Conservation (phyloP, 495 filamentous ascomycete species). For the Penicillium goetzii region DNA sequence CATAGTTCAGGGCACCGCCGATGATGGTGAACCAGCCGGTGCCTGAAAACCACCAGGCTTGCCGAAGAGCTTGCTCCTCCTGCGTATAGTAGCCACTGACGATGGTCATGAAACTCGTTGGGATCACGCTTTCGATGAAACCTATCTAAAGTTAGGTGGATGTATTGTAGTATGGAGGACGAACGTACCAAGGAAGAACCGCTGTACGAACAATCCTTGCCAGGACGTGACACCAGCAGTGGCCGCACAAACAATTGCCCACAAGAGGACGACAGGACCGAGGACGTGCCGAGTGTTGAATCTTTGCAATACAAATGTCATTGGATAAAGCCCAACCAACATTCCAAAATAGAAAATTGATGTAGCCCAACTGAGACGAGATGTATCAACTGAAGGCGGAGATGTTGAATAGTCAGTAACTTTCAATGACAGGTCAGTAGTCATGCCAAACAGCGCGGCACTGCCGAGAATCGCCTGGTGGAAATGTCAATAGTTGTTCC, state of each 20-base stretch:
- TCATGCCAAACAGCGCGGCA: slow-evolving; percentile 76
- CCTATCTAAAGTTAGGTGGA: slow-evolving; percentile 37
- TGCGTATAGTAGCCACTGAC: slow-evolving; percentile 69
- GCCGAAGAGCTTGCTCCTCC: slow-evolving; percentile 65
- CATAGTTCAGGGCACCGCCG: slow-evolving; percentile 69
- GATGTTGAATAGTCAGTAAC: slow-evolving; percentile 55
- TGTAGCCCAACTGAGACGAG: slow-evolving; percentile 72
- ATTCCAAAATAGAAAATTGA: slow-evolving; percentile 82
- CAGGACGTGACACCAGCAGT: slow-evolving; percentile 68
- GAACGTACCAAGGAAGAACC: slow-evolving; percentile 64
- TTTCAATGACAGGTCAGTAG: slow-evolving; percentile 61
- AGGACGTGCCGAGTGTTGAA: slow-evolving; percentile 66
- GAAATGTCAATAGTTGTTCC: slow-evolving; percentile 2
- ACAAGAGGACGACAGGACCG: slow-evolving; percentile 65
- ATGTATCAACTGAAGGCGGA: slow-evolving; percentile 61
- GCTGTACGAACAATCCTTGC: slow-evolving; percentile 67
- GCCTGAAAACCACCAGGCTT: slow-evolving; percentile 71
- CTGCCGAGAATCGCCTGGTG: slow-evolving; percentile 69
- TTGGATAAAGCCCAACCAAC: slow-evolving; percentile 72
- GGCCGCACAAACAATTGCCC: slow-evolving; percentile 68
- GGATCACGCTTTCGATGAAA: slow-evolving; percentile 68
- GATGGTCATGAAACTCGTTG: slow-evolving; percentile 70
- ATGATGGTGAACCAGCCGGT: slow-evolving; percentile 71
- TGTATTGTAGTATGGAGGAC: background rate
- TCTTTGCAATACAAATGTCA: slow-evolving; percentile 69